Evolutionary conservation across 176 grass and related monocot species (phyloP).

Genomic region (Cenchrus americanus): DNA sequence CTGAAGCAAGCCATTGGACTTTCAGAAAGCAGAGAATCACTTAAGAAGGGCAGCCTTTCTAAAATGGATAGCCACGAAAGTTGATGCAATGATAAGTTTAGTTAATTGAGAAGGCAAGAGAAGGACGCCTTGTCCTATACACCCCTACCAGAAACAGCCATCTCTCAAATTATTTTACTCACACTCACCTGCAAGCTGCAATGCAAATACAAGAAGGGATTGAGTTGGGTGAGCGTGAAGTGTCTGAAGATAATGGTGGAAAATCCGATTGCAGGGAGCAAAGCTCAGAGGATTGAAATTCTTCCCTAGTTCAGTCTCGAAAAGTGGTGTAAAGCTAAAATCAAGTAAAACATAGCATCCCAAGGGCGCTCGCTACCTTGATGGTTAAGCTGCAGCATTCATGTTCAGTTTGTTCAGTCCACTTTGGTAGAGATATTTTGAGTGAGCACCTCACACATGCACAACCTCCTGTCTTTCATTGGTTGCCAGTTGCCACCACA

Average conservation of each 20-base stretch:
- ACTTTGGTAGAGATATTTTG: slow-evolving; percentile 1
- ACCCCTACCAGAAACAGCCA: background rate
- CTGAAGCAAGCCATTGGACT: slow-evolving; percentile 34
- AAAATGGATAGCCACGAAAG: slow-evolving; percentile 10
- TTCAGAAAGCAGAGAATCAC: background rate
- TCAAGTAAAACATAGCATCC: background rate
- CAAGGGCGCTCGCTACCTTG: background rate
- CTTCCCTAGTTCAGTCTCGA: background rate
- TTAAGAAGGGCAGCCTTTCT: slow-evolving; percentile 18
- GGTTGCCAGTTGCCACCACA: slow-evolving; percentile 9
- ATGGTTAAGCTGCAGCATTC: slow-evolving; percentile 26
- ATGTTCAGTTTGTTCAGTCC: background rate
- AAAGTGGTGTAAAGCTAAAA: slow-evolving; percentile 6
- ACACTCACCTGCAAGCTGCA: background rate
- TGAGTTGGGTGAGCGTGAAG: background rate
- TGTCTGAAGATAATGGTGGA: slow-evolving; percentile 2
- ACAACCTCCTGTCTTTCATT: background rate
- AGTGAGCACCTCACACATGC: background rate
- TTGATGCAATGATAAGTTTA: slow-evolving; percentile 2
- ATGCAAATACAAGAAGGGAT: background rate
- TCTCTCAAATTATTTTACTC: background rate
- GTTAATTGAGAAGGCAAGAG: background rate
- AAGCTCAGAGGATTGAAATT: background rate
- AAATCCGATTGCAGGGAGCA: background rate
- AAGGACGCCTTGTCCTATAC: background rate